A percentile compares a stretch with the other conserved stretches of the same genome.
phyloP scores from a whole-genome alignment of 2,329 filamentous ascomycete genomes.

The Claviceps spartinae region DNA sequence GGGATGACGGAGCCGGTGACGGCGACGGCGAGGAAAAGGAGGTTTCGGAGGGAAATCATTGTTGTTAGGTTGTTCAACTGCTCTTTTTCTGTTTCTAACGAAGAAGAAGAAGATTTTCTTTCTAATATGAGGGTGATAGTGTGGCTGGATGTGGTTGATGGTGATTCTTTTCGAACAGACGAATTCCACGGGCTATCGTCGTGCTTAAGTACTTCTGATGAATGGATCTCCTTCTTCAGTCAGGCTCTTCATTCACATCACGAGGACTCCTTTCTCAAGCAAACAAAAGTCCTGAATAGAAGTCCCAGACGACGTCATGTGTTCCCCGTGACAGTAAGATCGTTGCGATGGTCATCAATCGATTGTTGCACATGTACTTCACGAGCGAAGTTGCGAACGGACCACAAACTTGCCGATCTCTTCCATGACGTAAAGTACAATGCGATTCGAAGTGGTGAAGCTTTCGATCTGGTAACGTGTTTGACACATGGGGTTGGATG shows the following conservation, averaged over 20 bases:
- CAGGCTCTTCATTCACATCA: neutral
- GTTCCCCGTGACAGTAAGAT: neutral
- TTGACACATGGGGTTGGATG: neutral
- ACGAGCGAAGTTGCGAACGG: neutral
- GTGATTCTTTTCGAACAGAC: neutral
- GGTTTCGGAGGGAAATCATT: slow-evolving; percentile 3
- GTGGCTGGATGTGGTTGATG: neutral
- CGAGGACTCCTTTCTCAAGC: neutral
- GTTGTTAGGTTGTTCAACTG: neutral
- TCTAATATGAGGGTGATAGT: neutral
- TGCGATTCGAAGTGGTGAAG: neutral
- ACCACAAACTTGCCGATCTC: neutral
- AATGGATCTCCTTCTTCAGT: neutral
- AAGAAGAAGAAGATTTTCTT: neutral
- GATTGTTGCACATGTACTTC: neutral
- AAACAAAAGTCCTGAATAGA: neutral
- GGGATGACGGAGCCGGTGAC: neutral
- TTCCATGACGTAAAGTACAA: neutral
- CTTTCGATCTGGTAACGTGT: neutral
- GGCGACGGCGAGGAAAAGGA: slow-evolving; percentile 3
- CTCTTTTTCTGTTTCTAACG: neutral
- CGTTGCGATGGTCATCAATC: neutral
- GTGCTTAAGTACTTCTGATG: neutral
- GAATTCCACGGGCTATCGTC: neutral
- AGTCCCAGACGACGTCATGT: neutral